phyloP scores from a whole-genome alignment of 2,329 filamentous ascomycete genomes.

The Pyricularia grisea region DNA sequence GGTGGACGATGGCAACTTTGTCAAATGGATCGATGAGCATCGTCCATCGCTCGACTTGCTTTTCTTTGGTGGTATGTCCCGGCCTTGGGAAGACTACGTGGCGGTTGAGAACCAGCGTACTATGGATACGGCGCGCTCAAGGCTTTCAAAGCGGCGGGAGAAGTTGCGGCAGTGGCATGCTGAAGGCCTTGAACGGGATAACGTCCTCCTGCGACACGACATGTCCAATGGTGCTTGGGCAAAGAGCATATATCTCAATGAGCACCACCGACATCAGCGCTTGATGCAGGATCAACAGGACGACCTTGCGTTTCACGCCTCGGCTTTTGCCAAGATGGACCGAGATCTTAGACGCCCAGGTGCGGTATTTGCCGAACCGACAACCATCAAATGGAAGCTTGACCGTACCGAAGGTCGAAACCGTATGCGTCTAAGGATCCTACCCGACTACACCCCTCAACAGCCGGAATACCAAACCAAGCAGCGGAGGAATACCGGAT shows the following conservation, averaged over 20 bases:
- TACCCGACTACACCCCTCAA: constrained; percentile 60
- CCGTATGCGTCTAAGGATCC: constrained; percentile 80
- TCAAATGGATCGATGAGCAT: constrained; percentile 81
- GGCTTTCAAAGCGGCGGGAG: constrained; percentile 70
- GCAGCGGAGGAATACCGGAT: constrained; percentile 16
- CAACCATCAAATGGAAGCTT: constrained; percentile 72
- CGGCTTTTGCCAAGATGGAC: constrained; percentile 70
- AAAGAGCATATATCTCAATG: constrained; percentile 88
- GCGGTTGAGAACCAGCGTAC: constrained; percentile 71
- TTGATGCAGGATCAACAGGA: constrained; percentile 90
- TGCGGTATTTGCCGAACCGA: constrained; percentile 63
- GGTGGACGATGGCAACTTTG: constrained; percentile 79
- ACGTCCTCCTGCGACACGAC: constrained; percentile 71
- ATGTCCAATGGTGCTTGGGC: constrained; percentile 84
- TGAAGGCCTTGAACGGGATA: constrained; percentile 59
- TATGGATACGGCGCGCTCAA: constrained; percentile 60
- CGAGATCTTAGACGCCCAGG: constrained; percentile 70
- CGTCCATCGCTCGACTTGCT: constrained; percentile 68
- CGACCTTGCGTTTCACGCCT: constrained; percentile 67
- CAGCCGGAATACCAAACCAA: constrained; percentile 77
- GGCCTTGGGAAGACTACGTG: constrained; percentile 83
- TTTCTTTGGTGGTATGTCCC: constrained; percentile 74
- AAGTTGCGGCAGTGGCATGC: constrained; percentile 71
- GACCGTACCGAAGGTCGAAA: constrained; percentile 94
- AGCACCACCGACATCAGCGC: constrained; percentile 85